Conservation (phyloP, 1,284 basidiomycete species). For the Heliocybe sulcata region DNA sequence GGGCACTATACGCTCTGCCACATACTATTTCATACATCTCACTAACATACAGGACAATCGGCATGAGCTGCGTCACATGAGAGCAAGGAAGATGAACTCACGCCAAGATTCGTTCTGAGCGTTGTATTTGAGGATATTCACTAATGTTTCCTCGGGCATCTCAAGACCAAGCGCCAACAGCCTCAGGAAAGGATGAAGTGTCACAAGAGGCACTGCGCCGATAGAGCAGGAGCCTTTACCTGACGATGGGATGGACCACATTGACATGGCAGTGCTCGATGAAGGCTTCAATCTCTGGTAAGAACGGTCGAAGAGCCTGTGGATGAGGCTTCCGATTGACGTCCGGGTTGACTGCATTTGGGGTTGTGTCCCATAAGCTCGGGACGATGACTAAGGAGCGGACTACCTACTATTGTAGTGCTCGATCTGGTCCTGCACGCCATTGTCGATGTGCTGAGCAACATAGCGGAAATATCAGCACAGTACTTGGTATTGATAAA, state of each 20-base stretch:
- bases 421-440: conserved; percentile 52
- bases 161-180: conserved; percentile 32
- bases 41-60: conserved; percentile 27
- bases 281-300: conserved; percentile 52
- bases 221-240: conserved; percentile 24
- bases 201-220: too few species aligned
- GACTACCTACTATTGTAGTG: conserved; percentile 9
- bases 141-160: conserved; percentile 27
- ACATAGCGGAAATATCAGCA: too few species aligned
- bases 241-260: conserved; percentile 42
- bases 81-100: conserved; percentile 7
- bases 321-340: conserved; percentile 39
- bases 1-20: not conserved
- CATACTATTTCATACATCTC: conserved; percentile 51
- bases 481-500: too few species aligned
- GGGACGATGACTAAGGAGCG: too few species aligned
- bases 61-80: not conserved
- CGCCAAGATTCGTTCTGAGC: conserved; percentile 21
- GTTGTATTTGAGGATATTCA: conserved; percentile 21
- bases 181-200: conserved; percentile 19
- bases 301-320: conserved; percentile 39
- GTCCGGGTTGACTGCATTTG: conserved; percentile 35
- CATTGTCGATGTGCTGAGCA: conserved; percentile 41
- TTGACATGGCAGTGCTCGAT: conserved; percentile 42
- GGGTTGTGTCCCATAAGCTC: too few species aligned